Percentiles rank a stretch among this genome's conserved stretches.
Evolutionary conservation across 371 early-diverging fungal species (phyloP).

Genomic region (Mortierella sp.): DNA sequence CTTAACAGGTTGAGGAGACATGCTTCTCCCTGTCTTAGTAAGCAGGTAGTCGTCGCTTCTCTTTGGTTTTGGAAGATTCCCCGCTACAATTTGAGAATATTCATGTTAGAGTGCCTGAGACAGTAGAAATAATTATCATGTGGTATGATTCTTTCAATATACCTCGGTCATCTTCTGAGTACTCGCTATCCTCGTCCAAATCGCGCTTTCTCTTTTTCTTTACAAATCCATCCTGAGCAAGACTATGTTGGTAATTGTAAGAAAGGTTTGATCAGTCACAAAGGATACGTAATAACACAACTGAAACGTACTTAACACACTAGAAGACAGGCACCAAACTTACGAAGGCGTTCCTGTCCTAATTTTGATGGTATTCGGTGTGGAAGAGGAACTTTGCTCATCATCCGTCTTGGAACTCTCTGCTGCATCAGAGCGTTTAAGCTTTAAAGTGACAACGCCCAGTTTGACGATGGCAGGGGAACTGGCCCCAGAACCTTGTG

Average conservation of each 20-base stretch:
- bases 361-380: slow-evolving; percentile 43
- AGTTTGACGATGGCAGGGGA: slow-evolving; percentile 28
- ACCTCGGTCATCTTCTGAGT: slow-evolving; percentile 56
- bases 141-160: not conserved
- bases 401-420: slow-evolving; percentile 45
- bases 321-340: not conserved
- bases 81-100: not conserved
- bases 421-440: slow-evolving; percentile 54
- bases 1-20: slow-evolving; percentile 49
- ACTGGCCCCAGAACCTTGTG: slow-evolving; percentile 11
- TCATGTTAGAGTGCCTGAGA: not conserved
- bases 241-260: not conserved
- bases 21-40: slow-evolving; percentile 40
- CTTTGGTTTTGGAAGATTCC: slow-evolving; percentile 29
- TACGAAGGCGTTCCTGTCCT: slow-evolving; percentile 47
- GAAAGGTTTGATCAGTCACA: not conserved
- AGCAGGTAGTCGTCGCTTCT: slow-evolving; percentile 38
- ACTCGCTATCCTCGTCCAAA: slow-evolving; percentile 53
- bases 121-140: not conserved
- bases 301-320: no score
- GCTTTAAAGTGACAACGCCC: slow-evolving; percentile 47
- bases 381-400: slow-evolving; percentile 34
- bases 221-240: slow-evolving; percentile 25
- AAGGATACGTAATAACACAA: not conserved
- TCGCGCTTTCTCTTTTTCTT: slow-evolving; percentile 48